These are phyloP conservation scores for Canariomyces notabilis DNA, from an alignment of 2,329 filamentous ascomycete species.

Conservation along the genomic window DNA sequence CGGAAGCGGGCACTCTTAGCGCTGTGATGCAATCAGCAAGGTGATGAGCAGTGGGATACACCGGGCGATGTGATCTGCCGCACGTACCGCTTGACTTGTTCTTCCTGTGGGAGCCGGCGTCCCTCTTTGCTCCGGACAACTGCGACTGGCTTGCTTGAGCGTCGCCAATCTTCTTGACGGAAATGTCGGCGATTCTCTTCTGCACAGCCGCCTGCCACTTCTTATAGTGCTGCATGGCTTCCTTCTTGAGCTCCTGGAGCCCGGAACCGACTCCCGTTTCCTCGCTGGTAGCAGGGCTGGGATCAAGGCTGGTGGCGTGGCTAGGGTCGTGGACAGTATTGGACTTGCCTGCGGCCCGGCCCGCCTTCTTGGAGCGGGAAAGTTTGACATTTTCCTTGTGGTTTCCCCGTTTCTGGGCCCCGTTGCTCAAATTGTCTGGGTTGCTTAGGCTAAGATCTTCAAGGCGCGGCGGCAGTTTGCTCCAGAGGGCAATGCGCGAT, in stretches of 20 bases:
- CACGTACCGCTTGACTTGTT: conserved; percentile 16
- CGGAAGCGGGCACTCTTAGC: conserved; percentile 26
- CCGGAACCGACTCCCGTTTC: conserved; percentile 29
- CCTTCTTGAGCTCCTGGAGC: conserved; percentile 60
- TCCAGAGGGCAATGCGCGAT: conserved; percentile 28
- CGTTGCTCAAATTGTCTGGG: conserved; percentile 6
- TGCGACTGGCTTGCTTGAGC: conserved; percentile 22
- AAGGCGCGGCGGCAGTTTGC: conserved; percentile 31
- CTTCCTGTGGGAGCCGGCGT: conserved; percentile 22
- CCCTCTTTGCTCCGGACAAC: conserved; percentile 7
- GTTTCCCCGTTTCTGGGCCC: conserved; percentile 1
- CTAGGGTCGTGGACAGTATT: background rate
- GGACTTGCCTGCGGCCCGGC: conserved; percentile 9
- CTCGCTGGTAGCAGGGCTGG: conserved; percentile 21
- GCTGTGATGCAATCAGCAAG: conserved; percentile 24
- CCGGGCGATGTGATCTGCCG: background rate
- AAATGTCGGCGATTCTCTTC: conserved; percentile 64
- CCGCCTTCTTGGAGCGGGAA: conserved; percentile 17
- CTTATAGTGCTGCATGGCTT: conserved; percentile 66
- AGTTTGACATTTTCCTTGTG: conserved; percentile 23
- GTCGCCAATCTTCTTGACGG: conserved; percentile 42
- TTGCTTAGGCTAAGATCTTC: conserved; percentile 22
- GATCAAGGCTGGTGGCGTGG: conserved; percentile 5
- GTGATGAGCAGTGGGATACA: background rate
- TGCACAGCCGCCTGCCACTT: conserved; percentile 73